A percentile compares a stretch with the other conserved stretches of the same genome.
Conservation (phyloP, 805 yeast genomes). For the Wickerhamomyces silvicola region DNA sequence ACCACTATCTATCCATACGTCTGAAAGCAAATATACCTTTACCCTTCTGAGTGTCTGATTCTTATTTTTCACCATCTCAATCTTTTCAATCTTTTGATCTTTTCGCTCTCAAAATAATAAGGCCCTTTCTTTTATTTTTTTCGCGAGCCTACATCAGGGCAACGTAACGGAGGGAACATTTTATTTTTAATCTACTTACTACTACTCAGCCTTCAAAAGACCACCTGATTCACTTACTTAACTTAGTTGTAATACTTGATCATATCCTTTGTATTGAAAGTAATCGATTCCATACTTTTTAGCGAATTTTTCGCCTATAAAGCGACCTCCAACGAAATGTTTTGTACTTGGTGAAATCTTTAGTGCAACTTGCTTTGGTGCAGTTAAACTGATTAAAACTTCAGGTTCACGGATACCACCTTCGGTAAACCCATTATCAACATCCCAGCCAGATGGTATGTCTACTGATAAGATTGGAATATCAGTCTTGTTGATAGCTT, state of each 20-base stretch:
- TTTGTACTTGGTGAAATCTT: slow-evolving; percentile 33
- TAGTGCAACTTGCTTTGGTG: slow-evolving; percentile 84
- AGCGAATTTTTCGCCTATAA: slow-evolving; percentile 63
- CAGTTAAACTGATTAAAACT: slow-evolving; percentile 77
- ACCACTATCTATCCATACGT: slow-evolving; percentile 88
- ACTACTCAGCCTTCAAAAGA: background rate
- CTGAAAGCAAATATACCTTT: slow-evolving; percentile 78
- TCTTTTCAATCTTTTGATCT: background rate
- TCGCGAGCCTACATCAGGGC: too few species aligned
- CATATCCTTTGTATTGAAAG: slow-evolving; percentile 51
- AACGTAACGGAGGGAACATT: background rate
- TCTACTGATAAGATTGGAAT: slow-evolving; percentile 77
- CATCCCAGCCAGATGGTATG: slow-evolving; percentile 97
- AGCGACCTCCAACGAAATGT: slow-evolving; percentile 91
- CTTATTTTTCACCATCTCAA: slow-evolving; percentile 1
- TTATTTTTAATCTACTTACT: slow-evolving; percentile 1
- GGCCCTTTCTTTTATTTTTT: too few species aligned
- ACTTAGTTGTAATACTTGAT: slow-evolving; percentile 46
- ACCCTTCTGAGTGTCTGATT: slow-evolving; percentile 61
- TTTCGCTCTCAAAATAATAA: too few species aligned
- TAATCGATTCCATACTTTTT: slow-evolving; percentile 63
- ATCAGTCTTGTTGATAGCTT: slow-evolving; percentile 27
- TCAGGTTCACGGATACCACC: slow-evolving; percentile 47
- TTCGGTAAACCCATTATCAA: slow-evolving; percentile 69
- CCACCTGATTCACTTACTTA: too few species aligned